phyloP scores from a whole-genome alignment of 2,329 filamentous ascomycete genomes.

The Cladobotryum mycophilum region DNA sequence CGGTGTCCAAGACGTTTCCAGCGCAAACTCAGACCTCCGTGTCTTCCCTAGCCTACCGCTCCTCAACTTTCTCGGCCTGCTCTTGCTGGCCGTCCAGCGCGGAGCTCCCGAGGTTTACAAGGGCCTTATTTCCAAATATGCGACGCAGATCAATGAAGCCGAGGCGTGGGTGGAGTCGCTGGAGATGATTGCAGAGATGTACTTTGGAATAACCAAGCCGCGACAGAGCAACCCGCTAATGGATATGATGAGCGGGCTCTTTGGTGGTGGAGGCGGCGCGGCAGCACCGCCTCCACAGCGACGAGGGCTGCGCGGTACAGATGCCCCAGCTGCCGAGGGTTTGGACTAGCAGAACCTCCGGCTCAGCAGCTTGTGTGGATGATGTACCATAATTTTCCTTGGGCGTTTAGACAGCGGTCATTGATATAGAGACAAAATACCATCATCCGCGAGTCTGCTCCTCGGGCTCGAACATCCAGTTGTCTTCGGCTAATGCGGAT shows the following conservation, averaged over 20 bases:
- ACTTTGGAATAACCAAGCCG: slow-evolving; percentile 86
- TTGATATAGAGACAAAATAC: slow-evolving; percentile 9
- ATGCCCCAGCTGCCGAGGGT: slow-evolving; percentile 51
- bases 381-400: slow-evolving; percentile 18
- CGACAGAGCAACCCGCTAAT: slow-evolving; percentile 86
- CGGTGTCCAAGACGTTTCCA: slow-evolving; percentile 75
- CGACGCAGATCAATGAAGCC: slow-evolving; percentile 67
- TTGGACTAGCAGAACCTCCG: slow-evolving; percentile 42
- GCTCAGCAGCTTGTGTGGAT: neutral
- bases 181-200: slow-evolving; percentile 88
- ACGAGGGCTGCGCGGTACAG: slow-evolving; percentile 38
- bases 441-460: slow-evolving; percentile 35
- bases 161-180: slow-evolving; percentile 75
- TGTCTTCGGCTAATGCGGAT: slow-evolving; percentile 69
- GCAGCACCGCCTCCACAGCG: slow-evolving; percentile 35
- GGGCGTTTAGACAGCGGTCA: slow-evolving; percentile 19
- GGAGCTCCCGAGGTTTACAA: slow-evolving; percentile 72
- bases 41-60: slow-evolving; percentile 90
- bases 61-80: slow-evolving; percentile 84
- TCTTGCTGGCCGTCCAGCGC: slow-evolving; percentile 78
- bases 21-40: slow-evolving; percentile 63
- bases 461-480: slow-evolving; percentile 84
- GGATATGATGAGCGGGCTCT: slow-evolving; percentile 96
- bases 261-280: slow-evolving; percentile 65
- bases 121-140: slow-evolving; percentile 77